Evolutionary conservation across 1,284 basidiomycete genomes (phyloP), one percentile per base, ranked within the genome.

Genomic region (Ustilago nuda): DNA sequence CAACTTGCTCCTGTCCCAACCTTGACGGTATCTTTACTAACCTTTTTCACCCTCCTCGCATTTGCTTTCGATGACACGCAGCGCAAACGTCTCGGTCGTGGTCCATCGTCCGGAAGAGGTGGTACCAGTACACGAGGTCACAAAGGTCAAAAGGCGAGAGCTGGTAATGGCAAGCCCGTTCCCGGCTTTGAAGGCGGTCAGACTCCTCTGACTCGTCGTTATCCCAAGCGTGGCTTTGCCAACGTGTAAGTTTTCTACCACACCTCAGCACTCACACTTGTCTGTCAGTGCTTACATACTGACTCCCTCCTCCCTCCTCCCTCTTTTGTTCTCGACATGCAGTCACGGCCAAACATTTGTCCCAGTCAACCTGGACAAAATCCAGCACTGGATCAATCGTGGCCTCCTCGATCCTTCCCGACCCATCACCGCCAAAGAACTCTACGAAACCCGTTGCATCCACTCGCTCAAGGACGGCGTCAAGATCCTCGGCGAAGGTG

Each of bases 61-160:
- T 41, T 12, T 15, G 19, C 23, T 51, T 8, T 4, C 51, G n/a
- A 33, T 60, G 9, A 33, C 17, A 45, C 23, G 19, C 79, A 87
- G 94, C 91, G 92, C 91, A 94, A 94, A 90, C 92, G 96, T 84
- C 90, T 96, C 46, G 96, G 96, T 86, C 90, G 96, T 84, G 96
- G 96, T 86, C 92, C 93, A 87, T 92, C 92, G 23, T 95, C 94
- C 1, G 92, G 92, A 35, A 90, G 93, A 78, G 96, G 96, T 81
- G 92, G 94, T 66, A 98, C 95, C 0, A 92, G 95, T 4, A 94
- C 94, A 72, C 90, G 94, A 62, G 96, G 96, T 87, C 91, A 94
- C 87, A 99, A 99, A 84, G 96, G 96, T 82, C 95, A 97, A 86
- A 96, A 95, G 71, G 92, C 95, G 50, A 91, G 96, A 64, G 91